Conservation (phyloP, 2,329 filamentous ascomycete species). For the Allantophomopsis cytisporea region DNA sequence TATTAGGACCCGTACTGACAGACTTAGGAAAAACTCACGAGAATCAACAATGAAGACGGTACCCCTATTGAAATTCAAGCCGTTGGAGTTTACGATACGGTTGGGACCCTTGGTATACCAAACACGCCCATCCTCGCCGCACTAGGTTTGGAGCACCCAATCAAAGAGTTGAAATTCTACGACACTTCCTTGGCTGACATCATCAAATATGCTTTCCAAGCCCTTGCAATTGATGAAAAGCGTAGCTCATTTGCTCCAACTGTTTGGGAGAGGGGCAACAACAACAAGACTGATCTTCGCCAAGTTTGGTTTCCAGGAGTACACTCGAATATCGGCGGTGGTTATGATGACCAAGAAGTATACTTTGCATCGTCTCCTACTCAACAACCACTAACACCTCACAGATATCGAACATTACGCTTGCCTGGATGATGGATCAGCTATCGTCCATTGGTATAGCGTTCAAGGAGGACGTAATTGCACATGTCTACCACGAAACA, state of each 20-base stretch:
- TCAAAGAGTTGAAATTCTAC: conserved; percentile 15
- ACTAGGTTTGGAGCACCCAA: too few species aligned
- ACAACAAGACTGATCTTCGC: conserved; percentile 13
- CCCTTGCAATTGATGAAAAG: conserved; percentile 32
- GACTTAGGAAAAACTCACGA: conserved; percentile 15
- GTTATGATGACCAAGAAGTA: conserved; percentile 27
- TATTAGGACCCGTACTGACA: too few species aligned
- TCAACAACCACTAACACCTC: too few species aligned
- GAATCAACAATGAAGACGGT: conserved; percentile 14
- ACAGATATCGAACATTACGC: conserved; percentile 23
- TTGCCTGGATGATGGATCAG: conserved; percentile 33
- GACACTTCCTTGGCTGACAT: conserved; percentile 25
- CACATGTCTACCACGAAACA: conserved; percentile 2
- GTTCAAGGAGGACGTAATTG: conserved; percentile 19
- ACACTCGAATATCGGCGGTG: conserved; percentile 33
- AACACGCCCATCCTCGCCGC: conserved; percentile 6
- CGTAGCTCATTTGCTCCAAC: conserved; percentile 23
- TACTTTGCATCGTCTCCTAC: too few species aligned
- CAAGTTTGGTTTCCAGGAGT: conserved; percentile 31
- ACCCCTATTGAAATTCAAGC: conserved; percentile 22
- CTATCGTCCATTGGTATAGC: conserved; percentile 20
- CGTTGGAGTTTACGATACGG: conserved; percentile 34
- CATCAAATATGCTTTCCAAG: conserved; percentile 33
- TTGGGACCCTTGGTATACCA: conserved; percentile 28
- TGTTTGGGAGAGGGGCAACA: conserved; percentile 18